Conservation (phyloP, 805 yeast species). For the Ogataea philodendri region DNA sequence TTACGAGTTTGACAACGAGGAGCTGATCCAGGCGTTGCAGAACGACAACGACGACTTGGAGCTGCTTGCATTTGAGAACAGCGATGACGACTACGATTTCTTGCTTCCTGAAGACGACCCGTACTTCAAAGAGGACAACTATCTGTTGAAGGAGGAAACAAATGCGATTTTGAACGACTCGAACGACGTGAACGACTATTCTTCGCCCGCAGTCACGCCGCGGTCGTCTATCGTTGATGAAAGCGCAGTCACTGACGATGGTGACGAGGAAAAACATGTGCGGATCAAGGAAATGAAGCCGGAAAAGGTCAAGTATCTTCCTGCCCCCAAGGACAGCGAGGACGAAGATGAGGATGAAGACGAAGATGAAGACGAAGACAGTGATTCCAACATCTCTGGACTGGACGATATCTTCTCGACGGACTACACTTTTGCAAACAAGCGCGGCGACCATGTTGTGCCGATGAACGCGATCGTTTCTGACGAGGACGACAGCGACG, state of each 20-base stretch:
- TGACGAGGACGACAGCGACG: slow-evolving; percentile 23
- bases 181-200: slow-evolving; percentile 32
- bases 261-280: slow-evolving; percentile 9
- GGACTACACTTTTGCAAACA: slow-evolving; percentile 22
- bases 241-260: slow-evolving; percentile 1
- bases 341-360: slow-evolving; percentile 43
- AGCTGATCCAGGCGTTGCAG: slow-evolving; percentile 38
- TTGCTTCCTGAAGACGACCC: slow-evolving; percentile 28
- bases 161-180: slow-evolving; percentile 42
- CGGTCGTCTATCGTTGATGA: slow-evolving; percentile 28
- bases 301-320: slow-evolving; percentile 33
- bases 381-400: slow-evolving; percentile 33
- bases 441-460: slow-evolving; percentile 17
- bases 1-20: slow-evolving; percentile 55
- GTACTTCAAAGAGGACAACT: slow-evolving; percentile 48
- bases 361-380: slow-evolving; percentile 43
- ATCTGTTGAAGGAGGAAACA: slow-evolving; percentile 40
- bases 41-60: slow-evolving; percentile 40
- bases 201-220: slow-evolving; percentile 32
- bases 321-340: slow-evolving; percentile 43
- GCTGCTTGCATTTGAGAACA: slow-evolving; percentile 33
- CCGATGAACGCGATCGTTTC: slow-evolving; percentile 22
- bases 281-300: slow-evolving; percentile 15
- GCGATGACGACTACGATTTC: slow-evolving; percentile 35
- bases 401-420: slow-evolving; percentile 28